Evolutionary conservation across 306 rosid species (phyloP).

Genomic region (Vigna hirtella): DNA sequence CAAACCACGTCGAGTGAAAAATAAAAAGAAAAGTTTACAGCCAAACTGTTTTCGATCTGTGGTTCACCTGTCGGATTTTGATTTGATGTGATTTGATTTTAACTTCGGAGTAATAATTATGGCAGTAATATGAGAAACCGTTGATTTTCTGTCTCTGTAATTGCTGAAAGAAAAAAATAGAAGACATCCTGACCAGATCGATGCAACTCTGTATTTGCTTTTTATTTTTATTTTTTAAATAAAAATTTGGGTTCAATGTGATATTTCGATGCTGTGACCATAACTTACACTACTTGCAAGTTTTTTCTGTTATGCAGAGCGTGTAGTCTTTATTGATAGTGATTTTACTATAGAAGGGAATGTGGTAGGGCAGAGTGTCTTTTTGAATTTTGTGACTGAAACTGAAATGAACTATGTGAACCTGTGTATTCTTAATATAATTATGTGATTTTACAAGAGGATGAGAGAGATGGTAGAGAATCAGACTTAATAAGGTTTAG

Average conservation of each 20-base stretch:
- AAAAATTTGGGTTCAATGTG: background rate
- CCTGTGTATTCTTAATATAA: background rate
- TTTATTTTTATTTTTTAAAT: background rate
- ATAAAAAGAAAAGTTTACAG: background rate
- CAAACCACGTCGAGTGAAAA: background rate
- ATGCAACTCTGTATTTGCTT: conserved; percentile 5
- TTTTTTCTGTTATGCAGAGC: background rate
- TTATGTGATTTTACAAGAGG: conserved; percentile 8
- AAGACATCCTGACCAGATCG: background rate
- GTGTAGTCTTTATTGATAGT: background rate
- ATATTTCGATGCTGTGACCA: background rate
- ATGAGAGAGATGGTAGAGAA: background rate
- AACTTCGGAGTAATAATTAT: background rate
- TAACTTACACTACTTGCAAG: background rate
- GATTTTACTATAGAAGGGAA: background rate
- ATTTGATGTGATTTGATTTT: background rate
- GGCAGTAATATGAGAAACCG: background rate
- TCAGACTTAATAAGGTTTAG: conserved; percentile 21
- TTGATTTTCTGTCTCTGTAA: conserved; percentile 1
- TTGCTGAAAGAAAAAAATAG: background rate
- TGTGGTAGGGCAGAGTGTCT: background rate
- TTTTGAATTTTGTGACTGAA: background rate
- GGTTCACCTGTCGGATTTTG: background rate
- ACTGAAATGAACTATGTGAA: background rate
- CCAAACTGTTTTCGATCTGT: background rate